Conservation (phyloP, 257 asterid species). For the Nyctanthes arbortristis region DNA sequence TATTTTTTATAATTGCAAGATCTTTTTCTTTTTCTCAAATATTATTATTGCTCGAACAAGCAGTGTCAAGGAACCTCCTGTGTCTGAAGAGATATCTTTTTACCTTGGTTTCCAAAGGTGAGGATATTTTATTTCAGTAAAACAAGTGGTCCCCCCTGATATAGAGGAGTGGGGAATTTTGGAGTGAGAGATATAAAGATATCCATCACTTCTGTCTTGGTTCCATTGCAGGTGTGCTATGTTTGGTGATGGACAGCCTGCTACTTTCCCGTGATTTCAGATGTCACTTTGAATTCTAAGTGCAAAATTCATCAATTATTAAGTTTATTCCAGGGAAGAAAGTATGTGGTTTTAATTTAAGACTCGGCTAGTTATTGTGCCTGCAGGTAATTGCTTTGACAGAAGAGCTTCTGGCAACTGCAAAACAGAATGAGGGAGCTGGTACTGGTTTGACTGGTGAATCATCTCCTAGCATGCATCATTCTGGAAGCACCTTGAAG, state of each 20-base stretch:
- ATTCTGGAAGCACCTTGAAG: slow-evolving; percentile 46
- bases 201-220: slow-evolving; percentile 90
- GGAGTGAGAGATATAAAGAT: slow-evolving; percentile 52
- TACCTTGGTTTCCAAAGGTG: slow-evolving; percentile 67
- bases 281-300: slow-evolving; percentile 82
- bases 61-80: slow-evolving; percentile 60
- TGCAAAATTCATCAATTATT: slow-evolving; percentile 43
- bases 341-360: slow-evolving; percentile 27
- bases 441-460: slow-evolving; percentile 46
- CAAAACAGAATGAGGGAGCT: slow-evolving; percentile 66
- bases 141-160: slow-evolving; percentile 39
- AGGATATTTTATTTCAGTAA: slow-evolving; percentile 50
- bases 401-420: slow-evolving; percentile 89
- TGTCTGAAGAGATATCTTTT: slow-evolving; percentile 57
- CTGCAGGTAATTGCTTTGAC: slow-evolving; percentile 88
- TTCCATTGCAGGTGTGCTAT: slow-evolving; percentile 91
- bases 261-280: slow-evolving; percentile 72
- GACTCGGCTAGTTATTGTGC: slow-evolving; percentile 29
- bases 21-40: slow-evolving; percentile 47
- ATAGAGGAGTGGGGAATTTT: slow-evolving; percentile 45
- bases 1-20: slow-evolving; percentile 28
- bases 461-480: slow-evolving; percentile 48
- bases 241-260: slow-evolving; percentile 83
- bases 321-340: slow-evolving; percentile 19
- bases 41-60: slow-evolving; percentile 55